A percentile compares a stretch with the other conserved stretches of the same genome.
These are phyloP conservation scores for Iris macrosiphon DNA, from an alignment of 106 monocot species.

Conservation along the genomic window DNA sequence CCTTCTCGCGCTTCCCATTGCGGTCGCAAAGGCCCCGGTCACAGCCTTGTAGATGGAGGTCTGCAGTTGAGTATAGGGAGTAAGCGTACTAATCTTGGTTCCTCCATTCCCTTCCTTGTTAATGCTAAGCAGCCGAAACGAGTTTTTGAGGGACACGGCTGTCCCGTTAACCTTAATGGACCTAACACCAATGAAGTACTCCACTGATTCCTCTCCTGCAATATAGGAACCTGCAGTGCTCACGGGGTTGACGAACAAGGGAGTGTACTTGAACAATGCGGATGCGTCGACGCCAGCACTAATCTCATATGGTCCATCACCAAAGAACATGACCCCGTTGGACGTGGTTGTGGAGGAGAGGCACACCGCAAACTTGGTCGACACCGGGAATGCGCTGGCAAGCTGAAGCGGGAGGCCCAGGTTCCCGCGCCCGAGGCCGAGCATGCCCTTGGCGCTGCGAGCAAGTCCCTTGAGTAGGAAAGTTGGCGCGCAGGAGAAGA, in stretches of 20 bases:
- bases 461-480: slow-evolving; percentile 24
- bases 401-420: slow-evolving; percentile 20
- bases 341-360: not conserved
- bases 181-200: slow-evolving; percentile 19
- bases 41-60: slow-evolving; percentile 15
- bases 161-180: slow-evolving; percentile 13
- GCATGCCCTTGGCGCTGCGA: slow-evolving; percentile 10
- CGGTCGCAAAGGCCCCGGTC: not conserved
- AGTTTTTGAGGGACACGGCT: not conserved
- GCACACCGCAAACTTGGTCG: slow-evolving; percentile 14
- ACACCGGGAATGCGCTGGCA: slow-evolving; percentile 11
- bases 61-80: slow-evolving; percentile 12
- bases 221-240: slow-evolving; percentile 4
- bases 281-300: not conserved
- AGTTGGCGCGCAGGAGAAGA: slow-evolving; percentile 20
- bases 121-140: slow-evolving; percentile 14
- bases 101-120: slow-evolving; percentile 10
- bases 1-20: not conserved
- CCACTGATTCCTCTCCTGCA: slow-evolving; percentile 8
- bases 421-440: slow-evolving; percentile 7
- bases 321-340: not conserved
- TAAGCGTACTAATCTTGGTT: slow-evolving; percentile 17
- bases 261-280: not conserved
- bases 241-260: not conserved
- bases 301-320: not conserved